These are phyloP conservation scores for Cinnamomum chago DNA, from an alignment of 164 flowering plant species.

Conservation along the genomic window DNA sequence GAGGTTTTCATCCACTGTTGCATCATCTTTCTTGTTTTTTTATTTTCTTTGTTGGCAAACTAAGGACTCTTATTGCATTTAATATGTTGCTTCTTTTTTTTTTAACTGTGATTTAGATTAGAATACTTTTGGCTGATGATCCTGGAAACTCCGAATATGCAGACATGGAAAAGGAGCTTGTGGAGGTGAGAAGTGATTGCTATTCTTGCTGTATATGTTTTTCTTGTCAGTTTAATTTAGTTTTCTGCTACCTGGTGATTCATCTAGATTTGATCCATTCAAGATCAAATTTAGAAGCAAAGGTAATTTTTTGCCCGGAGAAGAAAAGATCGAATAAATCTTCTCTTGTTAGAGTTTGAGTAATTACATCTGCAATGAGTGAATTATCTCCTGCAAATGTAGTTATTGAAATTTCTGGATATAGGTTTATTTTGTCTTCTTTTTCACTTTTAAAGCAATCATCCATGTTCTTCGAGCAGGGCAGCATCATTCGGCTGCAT, in stretches of 20 bases:
- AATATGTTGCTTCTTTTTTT: background rate
- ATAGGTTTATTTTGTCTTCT: slow-evolving; percentile 1
- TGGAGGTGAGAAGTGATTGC: slow-evolving; percentile 51
- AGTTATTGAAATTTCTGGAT: background rate
- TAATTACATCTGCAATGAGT: background rate
- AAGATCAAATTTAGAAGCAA: background rate
- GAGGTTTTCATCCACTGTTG: background rate
- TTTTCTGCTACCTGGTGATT: background rate
- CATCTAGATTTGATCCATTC: background rate
- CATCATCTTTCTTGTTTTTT: background rate
- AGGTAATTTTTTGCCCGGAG: background rate
- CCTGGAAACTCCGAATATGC: slow-evolving; percentile 81
- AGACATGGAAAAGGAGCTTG: slow-evolving; percentile 92
- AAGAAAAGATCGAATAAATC: background rate
- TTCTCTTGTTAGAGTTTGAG: background rate
- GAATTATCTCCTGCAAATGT: background rate
- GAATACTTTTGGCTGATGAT: slow-evolving; percentile 62
- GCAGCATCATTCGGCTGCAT: slow-evolving; percentile 30
- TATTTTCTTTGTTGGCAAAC: background rate
- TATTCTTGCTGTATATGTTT: background rate
- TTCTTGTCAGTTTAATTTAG: slow-evolving; percentile 1
- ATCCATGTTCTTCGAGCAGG: slow-evolving; percentile 46
- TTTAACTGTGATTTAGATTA: slow-evolving; percentile 43
- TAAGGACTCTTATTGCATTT: background rate
- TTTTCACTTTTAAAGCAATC: slow-evolving; percentile 33